Conservation (phyloP, 192 early-diverging fungal genomes). For the Backusella tuberculispora region DNA sequence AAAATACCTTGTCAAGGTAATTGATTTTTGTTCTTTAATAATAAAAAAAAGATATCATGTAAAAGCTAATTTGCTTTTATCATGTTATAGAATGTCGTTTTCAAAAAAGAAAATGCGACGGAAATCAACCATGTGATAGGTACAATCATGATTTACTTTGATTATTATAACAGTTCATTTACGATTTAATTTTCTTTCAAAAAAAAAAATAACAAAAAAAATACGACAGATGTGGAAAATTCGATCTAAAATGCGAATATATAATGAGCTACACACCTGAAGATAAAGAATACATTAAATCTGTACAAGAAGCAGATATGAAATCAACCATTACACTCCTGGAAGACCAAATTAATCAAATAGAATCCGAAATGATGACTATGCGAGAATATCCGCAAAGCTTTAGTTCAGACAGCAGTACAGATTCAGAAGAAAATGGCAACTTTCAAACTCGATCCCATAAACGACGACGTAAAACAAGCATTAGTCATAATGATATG, state of each 20-base stretch:
- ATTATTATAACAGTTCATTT: neutral
- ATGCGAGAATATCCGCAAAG: neutral
- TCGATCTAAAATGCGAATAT: conserved; percentile 10
- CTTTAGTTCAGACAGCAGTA: neutral
- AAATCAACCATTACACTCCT: neutral
- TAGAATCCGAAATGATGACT: neutral
- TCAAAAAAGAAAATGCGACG: conserved; percentile 17
- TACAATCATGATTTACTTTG: neutral
- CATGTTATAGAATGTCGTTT: conserved; percentile 4
- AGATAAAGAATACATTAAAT: conserved; percentile 7
- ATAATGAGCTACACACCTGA: neutral
- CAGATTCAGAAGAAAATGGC: neutral
- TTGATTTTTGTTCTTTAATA: neutral
- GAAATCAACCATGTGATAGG: conserved; percentile 15
- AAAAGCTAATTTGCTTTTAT: neutral
- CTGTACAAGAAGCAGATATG: neutral
- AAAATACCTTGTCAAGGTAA: conserved; percentile 13
- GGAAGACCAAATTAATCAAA: conserved; percentile 5
- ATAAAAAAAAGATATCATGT: neutral
- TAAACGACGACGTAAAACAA: neutral
- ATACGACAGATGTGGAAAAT: neutral
- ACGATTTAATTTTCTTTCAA: neutral
- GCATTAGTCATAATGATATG: neutral
- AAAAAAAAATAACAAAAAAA: too few relatives aligned
- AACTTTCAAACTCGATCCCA: neutral